Evolutionary conservation across 2,329 filamentous ascomycete species (phyloP), one percentile per base, ranked within the genome.

Genomic region (Cladophialophora bantiana): DNA sequence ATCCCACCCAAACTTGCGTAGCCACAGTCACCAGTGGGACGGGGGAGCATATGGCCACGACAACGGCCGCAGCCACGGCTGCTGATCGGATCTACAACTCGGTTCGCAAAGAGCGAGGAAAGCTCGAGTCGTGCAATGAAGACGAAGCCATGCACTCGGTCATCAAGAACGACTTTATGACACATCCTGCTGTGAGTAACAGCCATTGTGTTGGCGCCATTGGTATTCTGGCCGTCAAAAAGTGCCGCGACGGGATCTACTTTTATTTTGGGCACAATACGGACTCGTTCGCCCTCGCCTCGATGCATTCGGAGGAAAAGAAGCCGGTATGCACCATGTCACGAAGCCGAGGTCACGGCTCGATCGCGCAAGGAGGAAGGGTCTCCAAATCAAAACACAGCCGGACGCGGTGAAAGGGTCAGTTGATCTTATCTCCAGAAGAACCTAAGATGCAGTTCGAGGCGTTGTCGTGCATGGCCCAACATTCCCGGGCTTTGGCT

Each of bases 251-350:
- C 26, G 93, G 93, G 1, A 88, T 92, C 70, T 93, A 91, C 75
- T 86, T 99, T 59, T 94, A 94, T 78, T 99, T 96, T 81, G 94
- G 91, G 0, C 95, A 99, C 83, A 99, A 98, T 75, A 99, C 95
- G 0, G 94, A 98, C 77, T 90, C 88, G 1, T 90, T 90, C 74
- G 86, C 94, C 5, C 81, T 99, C 61, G 93, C 93, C 1, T 96
- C 93, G 2, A 96, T 98, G 92, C 88, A 90, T 42, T 91, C 90
- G 1, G 85, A 88, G 32, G 94, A 98, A 71, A 83, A 82, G 55
- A 86, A 87, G 62, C 92, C 95, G 0, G 82, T 87, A 38, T 95
- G 91, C 72, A 90, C 94, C 65, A 97, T 99, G 93, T 97, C 93
- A 68, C 89, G 95, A 59, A 89, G 83, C 72, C 83, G 77, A 54